Evolutionary conservation across 2,329 filamentous ascomycete species (phyloP).

Genomic region (Sporothrix euskadiensis): DNA sequence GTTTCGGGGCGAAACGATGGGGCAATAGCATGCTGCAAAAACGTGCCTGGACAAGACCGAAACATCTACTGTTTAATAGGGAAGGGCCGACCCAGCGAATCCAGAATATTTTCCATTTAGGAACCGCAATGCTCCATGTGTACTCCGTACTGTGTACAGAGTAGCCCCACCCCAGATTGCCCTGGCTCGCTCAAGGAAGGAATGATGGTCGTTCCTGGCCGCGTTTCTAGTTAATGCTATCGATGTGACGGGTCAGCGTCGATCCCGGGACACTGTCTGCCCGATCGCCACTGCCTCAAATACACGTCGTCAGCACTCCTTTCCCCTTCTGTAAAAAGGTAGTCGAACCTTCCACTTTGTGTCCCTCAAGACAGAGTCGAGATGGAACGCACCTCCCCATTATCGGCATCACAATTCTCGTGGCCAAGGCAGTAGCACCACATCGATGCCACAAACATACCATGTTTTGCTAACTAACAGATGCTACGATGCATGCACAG

Average conservation of each 20-base stretch:
- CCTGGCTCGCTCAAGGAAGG: background rate
- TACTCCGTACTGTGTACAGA: background rate
- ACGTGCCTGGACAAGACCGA: background rate
- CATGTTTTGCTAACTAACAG: background rate
- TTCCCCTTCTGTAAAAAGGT: background rate
- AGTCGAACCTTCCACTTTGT: background rate
- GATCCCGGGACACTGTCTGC: background rate
- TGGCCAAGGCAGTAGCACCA: background rate
- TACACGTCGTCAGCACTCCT: background rate
- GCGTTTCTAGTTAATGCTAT: background rate
- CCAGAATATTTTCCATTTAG: background rate
- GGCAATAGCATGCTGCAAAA: background rate
- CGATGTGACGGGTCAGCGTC: background rate
- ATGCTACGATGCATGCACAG: background rate
- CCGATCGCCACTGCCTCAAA: background rate
- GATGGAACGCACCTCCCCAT: background rate
- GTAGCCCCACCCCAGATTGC: background rate
- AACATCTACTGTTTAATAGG: background rate
- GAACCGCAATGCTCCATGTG: background rate
- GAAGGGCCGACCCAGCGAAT: background rate
- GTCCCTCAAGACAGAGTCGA: background rate
- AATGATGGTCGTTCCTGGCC: constrained; percentile 1
- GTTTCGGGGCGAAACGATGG: background rate
- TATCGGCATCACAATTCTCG: background rate
- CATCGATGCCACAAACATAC: background rate